Conservation (phyloP, 306 rosid genomes). For the Pueraria montana region DNA sequence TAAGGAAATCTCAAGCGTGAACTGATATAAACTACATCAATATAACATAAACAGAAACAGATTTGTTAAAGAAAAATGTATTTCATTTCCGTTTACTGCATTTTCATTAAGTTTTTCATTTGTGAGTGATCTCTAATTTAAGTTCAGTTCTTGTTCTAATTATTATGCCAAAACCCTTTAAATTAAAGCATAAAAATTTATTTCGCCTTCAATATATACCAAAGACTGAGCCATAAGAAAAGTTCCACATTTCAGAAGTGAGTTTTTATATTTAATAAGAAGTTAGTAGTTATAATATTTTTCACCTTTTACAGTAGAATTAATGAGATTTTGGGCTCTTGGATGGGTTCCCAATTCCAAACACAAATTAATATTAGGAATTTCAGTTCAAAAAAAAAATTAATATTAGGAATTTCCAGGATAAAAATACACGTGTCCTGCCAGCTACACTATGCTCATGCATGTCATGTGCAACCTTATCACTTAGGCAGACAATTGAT, state of each 20-base stretch:
- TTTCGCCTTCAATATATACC: background rate
- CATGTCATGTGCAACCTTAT: constrained; percentile 60
- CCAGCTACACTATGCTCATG: constrained; percentile 35
- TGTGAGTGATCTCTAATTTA: background rate
- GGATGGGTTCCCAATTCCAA: no score
- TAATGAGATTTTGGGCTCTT: no score
- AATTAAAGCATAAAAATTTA: background rate
- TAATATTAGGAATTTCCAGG: background rate
- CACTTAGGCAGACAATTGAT: constrained; percentile 35
- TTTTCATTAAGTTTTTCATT: background rate
- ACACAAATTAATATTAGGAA: no score
- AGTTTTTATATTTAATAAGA: no score
- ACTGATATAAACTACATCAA: background rate
- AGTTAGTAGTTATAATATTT: no score
- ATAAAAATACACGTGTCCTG: background rate
- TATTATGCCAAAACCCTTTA: background rate
- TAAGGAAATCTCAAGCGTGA: background rate
- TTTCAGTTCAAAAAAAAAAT: no score
- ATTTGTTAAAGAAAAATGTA: background rate
- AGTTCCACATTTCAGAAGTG: no score
- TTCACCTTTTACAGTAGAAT: no score
- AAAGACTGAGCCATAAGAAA: background rate
- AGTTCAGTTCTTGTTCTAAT: background rate
- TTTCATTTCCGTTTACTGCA: background rate
- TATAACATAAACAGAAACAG: background rate